These are phyloP conservation scores for Prunella vulgaris DNA, from an alignment of 257 asterid species.

Conservation along the genomic window DNA sequence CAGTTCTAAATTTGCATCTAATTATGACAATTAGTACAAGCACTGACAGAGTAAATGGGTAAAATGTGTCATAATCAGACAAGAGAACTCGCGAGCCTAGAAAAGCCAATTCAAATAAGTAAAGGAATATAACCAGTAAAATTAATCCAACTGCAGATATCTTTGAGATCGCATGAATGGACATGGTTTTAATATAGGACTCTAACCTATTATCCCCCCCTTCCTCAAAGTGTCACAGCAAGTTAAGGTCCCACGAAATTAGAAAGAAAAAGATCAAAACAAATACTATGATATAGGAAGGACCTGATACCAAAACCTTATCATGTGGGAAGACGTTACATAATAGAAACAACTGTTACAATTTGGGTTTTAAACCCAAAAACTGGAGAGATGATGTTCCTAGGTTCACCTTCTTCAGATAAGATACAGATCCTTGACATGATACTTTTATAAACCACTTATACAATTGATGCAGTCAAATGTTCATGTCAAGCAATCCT, in stretches of 20 bases:
- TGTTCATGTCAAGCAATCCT: neutral
- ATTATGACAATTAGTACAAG: neutral
- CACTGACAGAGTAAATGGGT: neutral
- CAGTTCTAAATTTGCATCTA: neutral
- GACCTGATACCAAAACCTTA: neutral
- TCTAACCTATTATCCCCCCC: neutral
- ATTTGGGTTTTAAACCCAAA: neutral
- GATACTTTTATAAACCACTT: neutral
- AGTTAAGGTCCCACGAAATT: neutral
- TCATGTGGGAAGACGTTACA: neutral
- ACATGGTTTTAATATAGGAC: neutral
- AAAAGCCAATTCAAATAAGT: neutral
- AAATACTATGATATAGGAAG: neutral
- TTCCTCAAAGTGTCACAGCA: neutral
- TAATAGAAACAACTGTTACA: neutral
- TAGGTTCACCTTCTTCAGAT: neutral
- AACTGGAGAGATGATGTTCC: neutral
- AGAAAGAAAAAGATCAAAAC: neutral
- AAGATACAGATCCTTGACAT: neutral
- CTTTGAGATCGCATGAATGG: neutral
- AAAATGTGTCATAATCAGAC: neutral
- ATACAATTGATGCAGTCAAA: neutral
- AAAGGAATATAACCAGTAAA: neutral
- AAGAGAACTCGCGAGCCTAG: neutral
- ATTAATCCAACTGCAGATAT: neutral